phyloP scores from a whole-genome alignment of 306 rosid species.

The Trifolium repens region DNA sequence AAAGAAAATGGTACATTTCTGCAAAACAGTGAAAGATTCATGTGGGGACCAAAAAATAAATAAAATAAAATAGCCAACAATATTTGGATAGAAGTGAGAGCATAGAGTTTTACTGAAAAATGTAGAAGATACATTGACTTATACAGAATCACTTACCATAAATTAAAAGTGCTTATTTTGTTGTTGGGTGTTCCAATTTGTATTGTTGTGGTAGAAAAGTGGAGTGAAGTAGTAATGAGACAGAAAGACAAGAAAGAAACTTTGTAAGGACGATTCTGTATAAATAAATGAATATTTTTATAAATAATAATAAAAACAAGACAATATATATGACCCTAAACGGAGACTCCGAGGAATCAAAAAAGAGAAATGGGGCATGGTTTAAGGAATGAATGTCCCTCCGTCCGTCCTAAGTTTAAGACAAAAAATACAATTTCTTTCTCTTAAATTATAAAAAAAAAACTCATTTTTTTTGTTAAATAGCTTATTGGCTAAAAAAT shows the following conservation, averaged over 20 bases:
- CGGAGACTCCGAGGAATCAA: constrained; percentile 47
- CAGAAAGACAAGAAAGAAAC: background rate
- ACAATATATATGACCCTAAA: background rate
- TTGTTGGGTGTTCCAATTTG: constrained; percentile 8
- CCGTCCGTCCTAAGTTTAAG: too few relatives aligned
- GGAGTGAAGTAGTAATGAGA: constrained; percentile 4
- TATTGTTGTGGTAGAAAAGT: constrained; percentile 34
- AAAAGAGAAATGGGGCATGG: constrained; percentile 19
- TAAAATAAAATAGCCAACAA: constrained; percentile 14
- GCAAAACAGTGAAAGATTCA: constrained; percentile 32
- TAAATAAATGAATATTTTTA: background rate
- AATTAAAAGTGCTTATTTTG: background rate
- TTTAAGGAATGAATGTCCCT: constrained; percentile 21
- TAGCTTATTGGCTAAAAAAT: too few relatives aligned
- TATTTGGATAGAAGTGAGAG: constrained; percentile 14
- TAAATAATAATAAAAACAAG: background rate
- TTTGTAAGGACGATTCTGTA: background rate
- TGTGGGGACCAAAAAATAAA: constrained; percentile 30
- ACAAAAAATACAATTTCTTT: too few relatives aligned
- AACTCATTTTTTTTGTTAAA: too few relatives aligned
- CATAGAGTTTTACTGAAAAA: constrained; percentile 2
- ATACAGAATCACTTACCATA: constrained; percentile 12
- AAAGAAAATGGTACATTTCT: constrained; percentile 18
- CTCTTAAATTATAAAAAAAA: too few relatives aligned
- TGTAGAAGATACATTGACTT: background rate